phyloP scores from a whole-genome alignment of 345 rosid species.

The Syzygium grande region DNA sequence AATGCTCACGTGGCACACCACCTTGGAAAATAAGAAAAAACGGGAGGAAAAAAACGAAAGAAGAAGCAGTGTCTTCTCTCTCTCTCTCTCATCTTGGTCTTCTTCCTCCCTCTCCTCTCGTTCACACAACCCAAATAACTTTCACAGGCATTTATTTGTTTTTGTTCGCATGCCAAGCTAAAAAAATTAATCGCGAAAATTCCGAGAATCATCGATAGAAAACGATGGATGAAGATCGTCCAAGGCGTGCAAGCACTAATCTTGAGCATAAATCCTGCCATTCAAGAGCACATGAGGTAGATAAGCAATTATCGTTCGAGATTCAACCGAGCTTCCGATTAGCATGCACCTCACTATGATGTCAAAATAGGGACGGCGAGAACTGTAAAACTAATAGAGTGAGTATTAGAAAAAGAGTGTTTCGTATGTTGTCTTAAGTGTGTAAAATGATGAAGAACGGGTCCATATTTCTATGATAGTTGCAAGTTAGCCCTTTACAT shows the following conservation, averaged over 20 bases:
- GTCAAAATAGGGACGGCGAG: accelerated
- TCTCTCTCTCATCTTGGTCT: too few relatives aligned
- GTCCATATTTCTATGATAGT: not conserved
- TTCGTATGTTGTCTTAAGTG: not conserved
- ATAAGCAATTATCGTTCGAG: accelerated
- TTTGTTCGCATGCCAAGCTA: not conserved
- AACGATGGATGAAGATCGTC: not conserved
- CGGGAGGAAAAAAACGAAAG: accelerated
- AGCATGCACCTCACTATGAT: accelerated
- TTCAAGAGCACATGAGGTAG: accelerated
- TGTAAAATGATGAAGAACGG: accelerated
- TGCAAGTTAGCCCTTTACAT: too few relatives aligned
- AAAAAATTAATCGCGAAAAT: not conserved
- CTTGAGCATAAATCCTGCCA: not conserved
- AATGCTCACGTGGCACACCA: not conserved
- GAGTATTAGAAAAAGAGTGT: accelerated
- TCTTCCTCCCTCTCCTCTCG: not conserved
- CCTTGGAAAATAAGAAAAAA: not conserved
- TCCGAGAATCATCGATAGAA: not conserved
- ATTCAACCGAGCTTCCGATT: accelerated
- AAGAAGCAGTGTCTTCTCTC: too few relatives aligned
- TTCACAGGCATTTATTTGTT: not conserved
- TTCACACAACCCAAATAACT: not conserved
- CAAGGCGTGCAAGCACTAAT: accelerated
- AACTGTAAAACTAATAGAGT: not conserved